Conservation (phyloP, 2,329 filamentous ascomycete species). For the Pseudocercospora fijiensis region DNA sequence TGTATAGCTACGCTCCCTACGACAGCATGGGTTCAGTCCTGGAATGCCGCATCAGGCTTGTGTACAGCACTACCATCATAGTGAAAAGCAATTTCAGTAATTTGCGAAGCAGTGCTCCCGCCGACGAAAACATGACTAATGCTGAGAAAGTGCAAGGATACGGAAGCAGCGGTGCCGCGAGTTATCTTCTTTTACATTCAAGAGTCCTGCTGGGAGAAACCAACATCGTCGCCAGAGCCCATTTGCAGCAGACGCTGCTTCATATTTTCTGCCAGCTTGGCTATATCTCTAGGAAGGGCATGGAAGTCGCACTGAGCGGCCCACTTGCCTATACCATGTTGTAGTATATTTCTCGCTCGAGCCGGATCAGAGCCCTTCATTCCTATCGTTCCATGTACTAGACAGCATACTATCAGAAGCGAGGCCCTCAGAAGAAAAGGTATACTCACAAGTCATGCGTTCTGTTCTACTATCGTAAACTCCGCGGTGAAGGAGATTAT, state of each 20-base stretch:
- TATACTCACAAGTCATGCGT: constrained; percentile 55
- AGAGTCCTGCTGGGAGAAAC: constrained; percentile 60
- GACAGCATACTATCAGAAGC: neutral
- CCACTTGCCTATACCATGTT: constrained; percentile 71
- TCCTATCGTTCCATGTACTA: constrained; percentile 68
- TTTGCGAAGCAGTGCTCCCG: neutral
- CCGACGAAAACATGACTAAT: neutral
- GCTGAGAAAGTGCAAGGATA: neutral
- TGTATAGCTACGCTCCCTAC: neutral
- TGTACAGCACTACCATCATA: neutral
- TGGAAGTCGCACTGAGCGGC: constrained; percentile 60
- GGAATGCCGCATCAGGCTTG: neutral
- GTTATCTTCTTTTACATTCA: neutral
- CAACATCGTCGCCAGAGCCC: constrained; percentile 62
- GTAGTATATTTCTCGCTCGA: constrained; percentile 69
- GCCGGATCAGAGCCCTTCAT: constrained; percentile 55
- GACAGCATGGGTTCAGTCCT: neutral
- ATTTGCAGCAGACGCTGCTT: constrained; percentile 61
- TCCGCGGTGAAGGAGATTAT: constrained; percentile 78
- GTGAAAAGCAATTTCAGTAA: neutral
- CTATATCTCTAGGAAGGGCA: constrained; percentile 42
- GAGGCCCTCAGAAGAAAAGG: neutral
- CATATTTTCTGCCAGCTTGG: constrained; percentile 61
- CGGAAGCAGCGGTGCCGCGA: neutral
- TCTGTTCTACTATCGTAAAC: constrained; percentile 61